These are phyloP conservation scores for Boletus semigastroideus DNA, from an alignment of 1,284 basidiomycete species.

Conservation along the genomic window DNA sequence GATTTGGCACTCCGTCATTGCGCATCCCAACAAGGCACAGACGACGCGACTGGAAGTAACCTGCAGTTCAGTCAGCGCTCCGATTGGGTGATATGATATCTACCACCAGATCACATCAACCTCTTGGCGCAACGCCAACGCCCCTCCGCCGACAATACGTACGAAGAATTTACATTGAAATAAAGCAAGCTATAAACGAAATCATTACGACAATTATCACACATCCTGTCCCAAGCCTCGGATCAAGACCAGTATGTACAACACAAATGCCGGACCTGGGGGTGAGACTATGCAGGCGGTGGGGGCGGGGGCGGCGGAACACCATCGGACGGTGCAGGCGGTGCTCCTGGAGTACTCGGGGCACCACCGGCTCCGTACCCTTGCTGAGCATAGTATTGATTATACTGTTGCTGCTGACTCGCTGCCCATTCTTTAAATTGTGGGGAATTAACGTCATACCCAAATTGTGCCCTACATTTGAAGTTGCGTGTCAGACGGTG, in stretches of 20 bases:
- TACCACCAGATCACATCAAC: background rate
- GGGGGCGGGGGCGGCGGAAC: conserved; percentile 15
- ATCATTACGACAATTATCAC: conserved; percentile 18
- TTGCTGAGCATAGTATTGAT: conserved; percentile 62
- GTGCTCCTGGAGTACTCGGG: conserved; percentile 33
- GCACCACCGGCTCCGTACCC: conserved; percentile 29
- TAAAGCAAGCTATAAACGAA: conserved; percentile 30
- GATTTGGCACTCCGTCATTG: no score
- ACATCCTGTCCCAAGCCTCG: background rate
- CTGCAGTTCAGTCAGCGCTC: no score
- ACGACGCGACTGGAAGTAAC: no score
- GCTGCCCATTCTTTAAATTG: conserved; percentile 81
- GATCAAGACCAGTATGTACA: conserved; percentile 3
- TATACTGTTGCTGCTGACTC: conserved; percentile 67
- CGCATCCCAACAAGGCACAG: no score
- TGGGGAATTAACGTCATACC: conserved; percentile 83
- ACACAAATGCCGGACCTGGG: background rate
- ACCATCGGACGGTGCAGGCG: conserved; percentile 33
- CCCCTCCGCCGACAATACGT: background rate
- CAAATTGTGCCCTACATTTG: conserved; percentile 72
- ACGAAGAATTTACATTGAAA: conserved; percentile 32
- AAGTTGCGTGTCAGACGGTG: background rate
- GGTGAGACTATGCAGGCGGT: conserved; percentile 20
- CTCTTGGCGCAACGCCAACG: background rate
- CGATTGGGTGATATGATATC: background rate